Base-by-base conservation (phyloP, 1,139 yeast genomes). In the Candida sp. region DNA sequence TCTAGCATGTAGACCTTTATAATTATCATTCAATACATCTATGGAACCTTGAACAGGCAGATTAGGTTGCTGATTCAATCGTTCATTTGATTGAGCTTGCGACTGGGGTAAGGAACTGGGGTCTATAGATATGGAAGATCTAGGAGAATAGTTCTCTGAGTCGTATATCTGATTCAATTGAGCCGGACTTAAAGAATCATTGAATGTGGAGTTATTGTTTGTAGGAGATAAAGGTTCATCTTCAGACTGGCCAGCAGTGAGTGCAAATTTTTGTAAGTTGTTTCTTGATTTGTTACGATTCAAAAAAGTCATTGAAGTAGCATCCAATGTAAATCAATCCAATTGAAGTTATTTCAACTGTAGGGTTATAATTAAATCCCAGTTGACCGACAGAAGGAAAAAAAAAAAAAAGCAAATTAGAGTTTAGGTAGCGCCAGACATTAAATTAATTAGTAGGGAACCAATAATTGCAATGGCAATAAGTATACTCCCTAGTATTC, bases 1-100 rank as follows among this genome's bases (percentile, higher is more conserved):
- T 33, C 63, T 63, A 35, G 68, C 70, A 52, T 78, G 83, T 58
- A 79, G 75, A 2, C 84, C 84, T 43, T 64, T 67, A 51, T 78
- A 77, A 40, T 66, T 55, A 32, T 64, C 73, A 42, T 54, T 61
- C 35, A 59, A 42, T 23, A 35, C 9, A 11, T 37, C 39, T 4
- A 36, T 19, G 4, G 21, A 12, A 11, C 19, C 33, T n/a, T 30
- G 33, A 5, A n/a, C 5, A 9, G n/a, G 33, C 29, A 6, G 29
- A 5, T 30, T 5, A 5, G 19, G 33, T 5, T 5, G 11, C 15
- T 30, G 33, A 12, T 30, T 30, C 5, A 9, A 11, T 30, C 33
- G 15, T 12, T 29, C 34, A 30, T 44, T 39, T 5, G 19, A 30
- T 22, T 33, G n/a, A 32, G 35, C 35, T 35, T 19, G 43, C 15